These are phyloP conservation scores for Penicillium brevicompactum DNA, from an alignment of 2,329 filamentous ascomycete genomes.

Conservation along the genomic window DNA sequence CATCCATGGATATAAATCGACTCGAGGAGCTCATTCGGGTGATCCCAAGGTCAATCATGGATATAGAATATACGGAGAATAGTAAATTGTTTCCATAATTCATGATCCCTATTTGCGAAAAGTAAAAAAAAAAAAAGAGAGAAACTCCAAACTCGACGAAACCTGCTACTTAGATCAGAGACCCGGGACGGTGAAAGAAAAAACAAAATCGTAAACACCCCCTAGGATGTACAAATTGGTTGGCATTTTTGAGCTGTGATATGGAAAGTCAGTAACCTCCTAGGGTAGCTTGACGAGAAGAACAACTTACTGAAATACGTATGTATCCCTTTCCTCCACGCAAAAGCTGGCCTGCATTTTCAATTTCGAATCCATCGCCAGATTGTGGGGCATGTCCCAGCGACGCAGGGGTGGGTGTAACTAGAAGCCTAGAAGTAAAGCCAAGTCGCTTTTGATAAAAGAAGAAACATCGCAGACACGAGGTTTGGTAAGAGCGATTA, in stretches of 20 bases:
- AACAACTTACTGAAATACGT: slow-evolving; percentile 20
- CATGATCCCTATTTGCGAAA: slow-evolving; percentile 18
- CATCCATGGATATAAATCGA: too few species aligned
- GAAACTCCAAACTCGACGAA: slow-evolving; percentile 6
- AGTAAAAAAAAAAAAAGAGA: slow-evolving; percentile 9
- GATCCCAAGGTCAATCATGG: too few species aligned
- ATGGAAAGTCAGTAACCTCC: neutral
- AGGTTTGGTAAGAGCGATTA: slow-evolving; percentile 22
- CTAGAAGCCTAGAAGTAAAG: neutral
- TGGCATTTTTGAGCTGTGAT: slow-evolving; percentile 18
- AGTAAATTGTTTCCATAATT: slow-evolving; percentile 18
- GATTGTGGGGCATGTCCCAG: neutral
- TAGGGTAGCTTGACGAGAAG: slow-evolving; percentile 14
- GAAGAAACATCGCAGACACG: slow-evolving; percentile 7
- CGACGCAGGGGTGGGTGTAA: neutral
- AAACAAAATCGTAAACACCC: slow-evolving; percentile 17
- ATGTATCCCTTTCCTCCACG: slow-evolving; percentile 42
- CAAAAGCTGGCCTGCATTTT: slow-evolving; percentile 23
- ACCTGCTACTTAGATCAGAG: slow-evolving; percentile 7
- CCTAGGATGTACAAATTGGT: slow-evolving; percentile 9
- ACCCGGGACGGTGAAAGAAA: slow-evolving; percentile 13
- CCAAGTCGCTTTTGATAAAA: slow-evolving; percentile 9
- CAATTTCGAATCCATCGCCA: neutral
- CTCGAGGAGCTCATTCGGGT: too few species aligned
- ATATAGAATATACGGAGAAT: neutral